phyloP scores from a whole-genome alignment of 2,329 filamentous ascomycete genomes.

The Hortaea werneckii region DNA sequence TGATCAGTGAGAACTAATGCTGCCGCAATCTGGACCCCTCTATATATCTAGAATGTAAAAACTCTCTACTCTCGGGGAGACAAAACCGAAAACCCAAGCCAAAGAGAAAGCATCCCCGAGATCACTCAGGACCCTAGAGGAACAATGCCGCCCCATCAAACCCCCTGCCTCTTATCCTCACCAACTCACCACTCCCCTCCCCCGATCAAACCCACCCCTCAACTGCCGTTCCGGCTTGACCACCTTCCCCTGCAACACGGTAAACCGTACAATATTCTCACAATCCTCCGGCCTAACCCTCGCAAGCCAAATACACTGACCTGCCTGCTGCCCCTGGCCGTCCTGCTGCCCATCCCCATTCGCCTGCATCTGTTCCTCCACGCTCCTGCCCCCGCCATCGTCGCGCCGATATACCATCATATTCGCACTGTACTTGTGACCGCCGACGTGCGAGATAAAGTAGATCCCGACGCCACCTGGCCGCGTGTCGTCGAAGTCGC shows the following conservation, averaged over 20 bases:
- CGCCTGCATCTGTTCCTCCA: conserved; percentile 12
- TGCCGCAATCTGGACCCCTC: no score
- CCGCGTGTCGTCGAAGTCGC: conserved; percentile 78
- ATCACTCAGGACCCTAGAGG: neutral
- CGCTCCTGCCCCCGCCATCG: conserved; percentile 16
- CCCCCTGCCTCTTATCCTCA: conserved; percentile 28
- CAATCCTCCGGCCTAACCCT: conserved; percentile 78
- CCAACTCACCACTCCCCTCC: conserved; percentile 77
- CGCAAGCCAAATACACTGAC: conserved; percentile 88
- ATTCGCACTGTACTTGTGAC: conserved; percentile 93
- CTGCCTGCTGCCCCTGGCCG: conserved; percentile 44
- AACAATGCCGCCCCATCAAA: neutral
- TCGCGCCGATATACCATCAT: conserved; percentile 76
- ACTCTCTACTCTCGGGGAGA: no score
- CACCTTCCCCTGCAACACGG: conserved; percentile 84
- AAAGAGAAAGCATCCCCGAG: neutral
- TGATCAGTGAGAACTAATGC: no score
- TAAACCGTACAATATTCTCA: conserved; percentile 83
- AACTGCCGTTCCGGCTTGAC: conserved; percentile 81
- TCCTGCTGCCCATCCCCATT: conserved; percentile 14
- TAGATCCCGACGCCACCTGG: conserved; percentile 91
- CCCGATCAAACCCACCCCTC: conserved; percentile 80
- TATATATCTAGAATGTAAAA: no score
- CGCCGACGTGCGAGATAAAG: conserved; percentile 92
- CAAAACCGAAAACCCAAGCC: neutral